Evolutionary conservation across 768 basidiomycete genomes (phyloP), one percentile per base, ranked within the genome.

Genomic region (Filobasidium floriforme): DNA sequence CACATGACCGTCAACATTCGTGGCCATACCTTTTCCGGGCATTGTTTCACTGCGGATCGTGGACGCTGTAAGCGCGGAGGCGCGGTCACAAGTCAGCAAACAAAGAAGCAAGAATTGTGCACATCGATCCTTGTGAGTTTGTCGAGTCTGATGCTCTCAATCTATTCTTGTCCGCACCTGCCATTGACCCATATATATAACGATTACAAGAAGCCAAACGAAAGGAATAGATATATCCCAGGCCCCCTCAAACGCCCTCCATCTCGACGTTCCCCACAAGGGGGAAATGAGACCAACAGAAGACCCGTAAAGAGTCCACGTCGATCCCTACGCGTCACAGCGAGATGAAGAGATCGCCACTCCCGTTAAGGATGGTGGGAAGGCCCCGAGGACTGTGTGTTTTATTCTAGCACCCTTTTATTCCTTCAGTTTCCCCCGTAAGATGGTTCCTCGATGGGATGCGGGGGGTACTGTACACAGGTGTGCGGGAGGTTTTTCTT

Each of bases 391-490:
- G 18, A 49, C 15, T 22, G 46, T 49, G 46, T 49, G 12, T 57
- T 28, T 57, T 32, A 57, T 26, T 57, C 29, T 57, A 26, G 54
- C 54, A 57, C 54, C 54, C 54, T 57, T 57, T 57, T 19, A 57
- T 57, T 57, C 54, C 54, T 57, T 57, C 54, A 57, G 54, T 57
- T 32, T 57, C 54, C 54, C 54, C 54, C 29, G 54, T 51, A 24
- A 28, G 54, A 24, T 57, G 22, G 26, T 22, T 24, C 18, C 26
- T 1, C 22, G 54, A 26, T 32, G 54, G 24, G 24, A 15, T 57
- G 54, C 26, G 26, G 29, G 54, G 54, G 54, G 24, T 32, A 57
- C 54, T 57, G 54, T 57, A 57, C 54, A 57, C 54, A 57, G 54
- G 54, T 57, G 54, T 57, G 54, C 54, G 54, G 22, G 15, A 49